Base-by-base conservation (phyloP, 805 yeast genomes). In the Pichia rugopelliculosa region DNA sequence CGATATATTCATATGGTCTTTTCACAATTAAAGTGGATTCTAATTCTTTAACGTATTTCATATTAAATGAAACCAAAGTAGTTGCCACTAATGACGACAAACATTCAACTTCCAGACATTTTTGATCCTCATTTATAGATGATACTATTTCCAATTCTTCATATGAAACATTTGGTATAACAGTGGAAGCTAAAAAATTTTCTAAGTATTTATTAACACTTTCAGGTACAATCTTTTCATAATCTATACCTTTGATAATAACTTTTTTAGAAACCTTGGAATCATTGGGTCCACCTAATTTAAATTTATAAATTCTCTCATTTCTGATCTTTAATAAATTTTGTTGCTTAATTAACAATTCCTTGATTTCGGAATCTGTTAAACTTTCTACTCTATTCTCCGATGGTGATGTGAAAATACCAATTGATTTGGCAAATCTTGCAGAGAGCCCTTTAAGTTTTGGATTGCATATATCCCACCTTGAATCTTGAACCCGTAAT, bases 371-470 rank as follows among this genome's bases (percentile, higher is more conserved):
- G 9, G 42, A 48, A 15, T 45, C 47, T 2, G n/a, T 27, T 3
- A 44, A 24, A 22, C n/a, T 20, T 12, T 39, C 42, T n/a, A 41
- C 22, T 21, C 17, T 18, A 17, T 34, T 62, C 36, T 89, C 89
- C 2, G 39, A 26, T 1, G 93, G 91, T 17, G 77, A 68, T 2
- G 90, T 87, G 57, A 87, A 88, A 2, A 86, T 62, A 0, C 96
- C 96, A 1, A 87, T 76, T 17, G 84, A 66, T 57, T 87, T 88
- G 6, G 93, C 95, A 50, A 83, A 71, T 51, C 81, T 86, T 0
- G 93, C 84, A 1, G 85, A 75, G 1, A 84, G 80, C 7, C 76
- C 75, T 57, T 86, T 93, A 59, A 84, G 84, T 0, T 87, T 91
- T 0, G 39, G 25, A 1, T 95, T 89, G 30, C 74, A 72, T 22